These are phyloP conservation scores for Pseudocercospora fuligena DNA, from an alignment of 2,329 filamentous ascomycete genomes.

Conservation along the genomic window DNA sequence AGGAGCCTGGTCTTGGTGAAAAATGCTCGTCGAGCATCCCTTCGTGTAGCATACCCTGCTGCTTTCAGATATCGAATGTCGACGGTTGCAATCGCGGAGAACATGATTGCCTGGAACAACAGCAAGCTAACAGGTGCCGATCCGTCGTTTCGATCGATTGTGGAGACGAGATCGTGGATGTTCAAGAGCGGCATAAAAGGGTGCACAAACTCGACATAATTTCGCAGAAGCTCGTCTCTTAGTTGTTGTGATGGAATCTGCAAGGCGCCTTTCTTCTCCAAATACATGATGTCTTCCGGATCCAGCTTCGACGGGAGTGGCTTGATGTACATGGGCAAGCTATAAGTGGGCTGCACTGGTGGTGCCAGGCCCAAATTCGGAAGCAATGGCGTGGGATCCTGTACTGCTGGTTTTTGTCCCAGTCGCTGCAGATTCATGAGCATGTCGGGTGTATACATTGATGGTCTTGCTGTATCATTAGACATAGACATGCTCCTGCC, in stretches of 20 bases:
- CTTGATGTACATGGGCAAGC: constrained; percentile 73
- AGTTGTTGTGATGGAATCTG: constrained; percentile 71
- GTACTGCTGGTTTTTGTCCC: constrained; percentile 32
- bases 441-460: constrained; percentile 38
- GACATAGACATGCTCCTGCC: constrained; percentile 30
- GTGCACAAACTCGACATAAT: constrained; percentile 87
- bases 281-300: constrained; percentile 80
- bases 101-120: constrained; percentile 94
- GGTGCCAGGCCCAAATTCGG: constrained; percentile 34
- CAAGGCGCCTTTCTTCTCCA: constrained; percentile 82
- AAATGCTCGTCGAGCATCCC: constrained; percentile 83
- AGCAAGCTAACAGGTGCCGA: constrained; percentile 77
- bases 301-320: constrained; percentile 77
- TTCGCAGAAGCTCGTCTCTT: constrained; percentile 79
- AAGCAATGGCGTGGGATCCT: constrained; percentile 33
- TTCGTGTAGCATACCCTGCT: constrained; percentile 77
- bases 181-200: constrained; percentile 91
- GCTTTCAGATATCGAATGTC: constrained; percentile 76
- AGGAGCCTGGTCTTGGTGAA: constrained; percentile 86
- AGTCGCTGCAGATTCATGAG: constrained; percentile 39
- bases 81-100: constrained; percentile 85
- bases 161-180: constrained; percentile 62
- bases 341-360: constrained; percentile 38
- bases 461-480: constrained; percentile 25
- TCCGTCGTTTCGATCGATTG: constrained; percentile 70